Evolutionary conservation across 2,329 filamentous ascomycete species (phyloP).

Genomic region (Aureobasidium lini): DNA sequence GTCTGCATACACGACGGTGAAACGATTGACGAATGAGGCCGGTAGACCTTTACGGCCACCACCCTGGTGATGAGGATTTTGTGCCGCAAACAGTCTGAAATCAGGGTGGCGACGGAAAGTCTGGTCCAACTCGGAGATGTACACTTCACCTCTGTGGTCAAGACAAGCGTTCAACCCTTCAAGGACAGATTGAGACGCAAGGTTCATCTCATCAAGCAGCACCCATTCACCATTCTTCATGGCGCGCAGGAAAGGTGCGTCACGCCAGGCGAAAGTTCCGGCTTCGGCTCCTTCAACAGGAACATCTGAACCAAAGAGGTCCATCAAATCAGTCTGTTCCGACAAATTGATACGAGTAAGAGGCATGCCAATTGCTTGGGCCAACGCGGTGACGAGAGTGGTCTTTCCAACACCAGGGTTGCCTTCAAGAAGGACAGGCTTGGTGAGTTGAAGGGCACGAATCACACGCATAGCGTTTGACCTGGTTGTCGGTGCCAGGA

Average conservation of each 20-base stretch:
- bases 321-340: constrained; percentile 95
- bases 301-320: constrained; percentile 93
- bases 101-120: constrained; percentile 83
- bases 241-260: constrained; percentile 88
- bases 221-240: constrained; percentile 99
- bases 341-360: constrained; percentile 94
- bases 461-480: constrained; percentile 86
- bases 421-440: constrained; percentile 90
- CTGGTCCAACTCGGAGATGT: constrained; percentile 89
- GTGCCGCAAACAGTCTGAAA: constrained; percentile 92
- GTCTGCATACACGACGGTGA: constrained; percentile 95
- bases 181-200: constrained; percentile 92
- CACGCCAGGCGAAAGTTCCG: constrained; percentile 89
- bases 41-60: constrained; percentile 91
- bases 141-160: constrained; percentile 92
- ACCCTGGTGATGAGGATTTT: constrained; percentile 96
- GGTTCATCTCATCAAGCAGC: constrained; percentile 94
- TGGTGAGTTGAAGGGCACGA: constrained; percentile 77
- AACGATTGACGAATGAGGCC: constrained; percentile 94
- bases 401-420: constrained; percentile 99
- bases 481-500: constrained; percentile 83
- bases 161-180: constrained; percentile 95
- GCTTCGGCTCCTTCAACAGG: constrained; percentile 87
- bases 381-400: constrained; percentile 78
- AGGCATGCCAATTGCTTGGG: constrained; percentile 68